Percentiles rank a stretch among this genome's conserved stretches.
phyloP scores from a whole-genome alignment of 345 rosid species.

The Salix udensis region DNA sequence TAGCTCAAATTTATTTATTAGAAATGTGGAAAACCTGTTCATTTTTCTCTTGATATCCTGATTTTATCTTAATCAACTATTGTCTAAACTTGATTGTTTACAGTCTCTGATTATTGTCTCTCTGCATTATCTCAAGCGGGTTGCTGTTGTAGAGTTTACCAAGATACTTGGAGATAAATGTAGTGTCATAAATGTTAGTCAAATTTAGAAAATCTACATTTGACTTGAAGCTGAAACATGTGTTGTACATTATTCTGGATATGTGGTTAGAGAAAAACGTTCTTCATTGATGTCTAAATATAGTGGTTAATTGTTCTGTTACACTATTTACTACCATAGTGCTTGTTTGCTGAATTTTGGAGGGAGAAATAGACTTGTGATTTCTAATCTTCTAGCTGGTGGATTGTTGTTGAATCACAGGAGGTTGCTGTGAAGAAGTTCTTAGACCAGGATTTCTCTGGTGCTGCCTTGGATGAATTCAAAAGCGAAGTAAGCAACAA shows the following conservation, averaged over 20 bases:
- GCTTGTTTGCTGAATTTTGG: neutral
- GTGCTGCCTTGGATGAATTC: conserved; percentile 94
- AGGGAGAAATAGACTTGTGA: neutral
- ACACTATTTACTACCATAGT: neutral
- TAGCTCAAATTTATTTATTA: neutral
- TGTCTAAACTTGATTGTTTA: neutral
- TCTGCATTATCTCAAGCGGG: neutral
- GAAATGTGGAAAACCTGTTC: neutral
- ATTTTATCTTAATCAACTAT: neutral
- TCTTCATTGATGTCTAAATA: neutral
- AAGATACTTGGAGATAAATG: neutral
- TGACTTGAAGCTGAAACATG: neutral
- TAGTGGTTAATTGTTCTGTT: neutral
- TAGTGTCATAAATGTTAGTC: neutral
- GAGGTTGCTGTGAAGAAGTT: conserved; percentile 99
- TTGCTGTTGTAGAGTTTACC: neutral
- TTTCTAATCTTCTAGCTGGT: conserved; percentile 20
- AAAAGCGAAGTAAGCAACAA: conserved; percentile 84
- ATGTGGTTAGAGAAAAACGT: neutral
- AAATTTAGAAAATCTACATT: neutral
- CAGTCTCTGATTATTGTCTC: neutral
- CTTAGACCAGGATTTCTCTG: conserved; percentile 98
- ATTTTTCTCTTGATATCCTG: neutral
- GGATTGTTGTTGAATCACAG: conserved; percentile 45
- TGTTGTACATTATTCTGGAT: neutral